Percentiles rank a stretch among this genome's conserved stretches.
Evolutionary conservation across 176 grass and related monocot species (phyloP).

Genomic region (Aegilops longissima): DNA sequence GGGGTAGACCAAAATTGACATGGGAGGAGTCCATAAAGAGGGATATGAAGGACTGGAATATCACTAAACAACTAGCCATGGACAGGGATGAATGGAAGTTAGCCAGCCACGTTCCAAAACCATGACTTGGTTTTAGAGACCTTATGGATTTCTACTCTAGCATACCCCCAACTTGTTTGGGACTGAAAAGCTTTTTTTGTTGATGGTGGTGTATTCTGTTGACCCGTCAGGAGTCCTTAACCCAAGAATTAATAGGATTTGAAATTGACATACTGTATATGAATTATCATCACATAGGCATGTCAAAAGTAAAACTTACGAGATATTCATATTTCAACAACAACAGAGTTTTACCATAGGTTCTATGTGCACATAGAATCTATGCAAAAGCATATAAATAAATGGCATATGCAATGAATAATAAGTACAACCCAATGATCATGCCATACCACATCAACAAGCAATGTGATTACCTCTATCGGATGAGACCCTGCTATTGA

Average conservation of each 20-base stretch:
- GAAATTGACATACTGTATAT: neutral
- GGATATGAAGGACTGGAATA: too few relatives aligned
- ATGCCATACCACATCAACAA: neutral
- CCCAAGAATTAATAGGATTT: too few relatives aligned
- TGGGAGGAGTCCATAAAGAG: too few relatives aligned
- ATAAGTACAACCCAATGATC: neutral
- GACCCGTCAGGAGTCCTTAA: neutral
- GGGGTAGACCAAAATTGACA: too few relatives aligned
- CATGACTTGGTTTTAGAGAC: too few relatives aligned
- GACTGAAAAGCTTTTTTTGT: too few relatives aligned
- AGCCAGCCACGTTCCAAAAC: too few relatives aligned
- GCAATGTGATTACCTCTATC: slow-evolving; percentile 50
- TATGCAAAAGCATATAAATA: neutral
- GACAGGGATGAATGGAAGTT: too few relatives aligned
- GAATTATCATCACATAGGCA: neutral
- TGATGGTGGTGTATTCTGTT: neutral
- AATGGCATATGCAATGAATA: neutral
- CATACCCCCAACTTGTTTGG: too few relatives aligned
- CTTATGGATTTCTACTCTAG: too few relatives aligned
- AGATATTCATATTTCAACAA: neutral
- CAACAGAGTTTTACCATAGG: neutral
- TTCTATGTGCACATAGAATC: neutral
- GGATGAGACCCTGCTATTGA: slow-evolving; percentile 65
- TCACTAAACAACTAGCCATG: too few relatives aligned
- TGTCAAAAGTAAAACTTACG: neutral